Percentiles rank a stretch among this genome's conserved stretches.
phyloP scores from a whole-genome alignment of 208 protist species.

The Crithidia mellificae region DNA sequence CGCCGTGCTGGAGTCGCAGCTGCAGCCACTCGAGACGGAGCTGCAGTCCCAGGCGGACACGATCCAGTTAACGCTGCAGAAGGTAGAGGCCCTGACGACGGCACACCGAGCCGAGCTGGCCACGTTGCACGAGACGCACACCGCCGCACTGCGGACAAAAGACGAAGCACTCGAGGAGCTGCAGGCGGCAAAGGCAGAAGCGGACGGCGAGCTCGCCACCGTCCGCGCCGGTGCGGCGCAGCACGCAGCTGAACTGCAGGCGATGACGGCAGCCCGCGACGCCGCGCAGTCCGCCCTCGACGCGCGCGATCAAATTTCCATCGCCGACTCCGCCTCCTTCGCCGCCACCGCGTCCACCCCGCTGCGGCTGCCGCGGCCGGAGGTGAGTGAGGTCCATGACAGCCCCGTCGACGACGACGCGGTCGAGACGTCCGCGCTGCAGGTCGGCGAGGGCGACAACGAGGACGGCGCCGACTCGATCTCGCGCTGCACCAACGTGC shows the following conservation, averaged over 20 bases:
- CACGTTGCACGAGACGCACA: conserved; percentile 3
- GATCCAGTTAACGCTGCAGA: conserved; percentile 13
- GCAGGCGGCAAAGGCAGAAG: conserved; percentile 3
- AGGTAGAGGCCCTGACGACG: conserved; percentile 14
- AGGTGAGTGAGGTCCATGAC: background rate
- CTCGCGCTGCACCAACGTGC: conserved; percentile 18
- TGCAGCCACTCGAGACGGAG: conserved; percentile 17
- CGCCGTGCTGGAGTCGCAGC: conserved; percentile 16
- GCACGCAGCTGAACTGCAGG: conserved; percentile 4
- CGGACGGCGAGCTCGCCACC: conserved; percentile 6
- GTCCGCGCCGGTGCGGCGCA: conserved; percentile 7
- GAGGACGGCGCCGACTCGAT: conserved; percentile 1
- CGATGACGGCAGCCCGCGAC: conserved; percentile 7
- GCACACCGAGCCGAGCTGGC: conserved; percentile 16
- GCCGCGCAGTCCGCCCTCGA: conserved; percentile 3
- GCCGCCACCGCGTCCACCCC: background rate
- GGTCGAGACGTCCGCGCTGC: background rate
- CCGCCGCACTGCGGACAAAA: conserved; percentile 1
- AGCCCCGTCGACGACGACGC: background rate
- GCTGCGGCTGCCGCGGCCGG: background rate
- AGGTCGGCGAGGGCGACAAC: background rate
- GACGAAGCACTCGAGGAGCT: conserved; percentile 1
- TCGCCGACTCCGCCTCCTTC: conserved; percentile 4
- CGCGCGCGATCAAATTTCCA: background rate
- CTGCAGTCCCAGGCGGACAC: conserved; percentile 18